Evolutionary conservation across 2,329 filamentous ascomycete genomes (phyloP).

Genomic region (Pyrenophora graminea): DNA sequence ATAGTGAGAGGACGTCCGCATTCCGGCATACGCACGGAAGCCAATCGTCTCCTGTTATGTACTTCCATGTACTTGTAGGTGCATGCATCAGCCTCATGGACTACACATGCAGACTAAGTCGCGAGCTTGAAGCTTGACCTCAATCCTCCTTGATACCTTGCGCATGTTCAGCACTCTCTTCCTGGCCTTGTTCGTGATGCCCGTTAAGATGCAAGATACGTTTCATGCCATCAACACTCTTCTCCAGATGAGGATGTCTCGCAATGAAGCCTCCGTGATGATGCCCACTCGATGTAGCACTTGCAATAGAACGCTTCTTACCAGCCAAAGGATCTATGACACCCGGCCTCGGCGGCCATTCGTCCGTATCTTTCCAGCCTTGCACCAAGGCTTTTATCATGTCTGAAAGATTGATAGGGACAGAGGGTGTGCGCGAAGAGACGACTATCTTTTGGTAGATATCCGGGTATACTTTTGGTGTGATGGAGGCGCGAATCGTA

Average conservation of each 20-base stretch:
- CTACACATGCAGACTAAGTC: neutral
- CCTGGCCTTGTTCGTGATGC: constrained; percentile 12
- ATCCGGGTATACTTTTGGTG: constrained; percentile 71
- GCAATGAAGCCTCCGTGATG: constrained; percentile 39
- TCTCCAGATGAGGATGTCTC: constrained; percentile 48
- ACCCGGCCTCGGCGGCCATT: constrained; percentile 77
- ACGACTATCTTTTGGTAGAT: constrained; percentile 90
- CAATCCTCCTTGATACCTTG: constrained; percentile 18
- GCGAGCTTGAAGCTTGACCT: neutral
- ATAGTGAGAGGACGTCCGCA: too few species aligned
- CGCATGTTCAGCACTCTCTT: constrained; percentile 4
- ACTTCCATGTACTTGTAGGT: neutral
- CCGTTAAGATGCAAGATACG: constrained; percentile 49
- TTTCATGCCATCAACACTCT: constrained; percentile 52
- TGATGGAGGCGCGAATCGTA: constrained; percentile 77
- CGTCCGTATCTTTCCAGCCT: constrained; percentile 90
- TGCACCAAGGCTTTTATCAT: constrained; percentile 80
- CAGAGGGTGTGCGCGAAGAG: constrained; percentile 77
- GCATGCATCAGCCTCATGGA: constrained; percentile 1
- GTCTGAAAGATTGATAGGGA: constrained; percentile 84
- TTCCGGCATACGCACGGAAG: neutral
- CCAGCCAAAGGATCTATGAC: constrained; percentile 53
- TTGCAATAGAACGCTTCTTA: constrained; percentile 37
- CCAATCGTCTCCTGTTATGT: neutral
- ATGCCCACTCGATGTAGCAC: constrained; percentile 17